Base-by-base conservation (phyloP, 164 flowering plant species). In the Liquidambar formosana region DNA sequence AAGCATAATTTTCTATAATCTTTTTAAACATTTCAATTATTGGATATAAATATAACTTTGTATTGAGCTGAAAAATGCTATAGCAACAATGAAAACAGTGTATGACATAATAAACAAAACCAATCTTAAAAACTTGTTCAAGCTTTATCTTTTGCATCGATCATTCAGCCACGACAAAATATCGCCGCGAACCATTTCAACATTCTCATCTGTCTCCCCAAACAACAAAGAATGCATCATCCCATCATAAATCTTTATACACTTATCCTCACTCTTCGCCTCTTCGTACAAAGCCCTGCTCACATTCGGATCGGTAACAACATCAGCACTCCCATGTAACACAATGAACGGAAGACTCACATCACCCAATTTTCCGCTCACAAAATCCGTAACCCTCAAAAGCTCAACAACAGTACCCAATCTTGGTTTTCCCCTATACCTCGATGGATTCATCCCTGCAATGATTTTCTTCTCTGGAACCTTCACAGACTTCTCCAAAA, bases 211-310 rank as follows among this genome's bases (percentile, higher is more conserved):
- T 8, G 93, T 82, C 73, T 94, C 98, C 16, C 98, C 98, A 70
- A 84, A 92, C 85, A 86, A 48, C 81, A 92, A 62, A 4, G 97
- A 94, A 79, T 92, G 97, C 96, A 89, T 57, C 96, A 94, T 92
- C 51, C 96, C 97, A 1, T 88, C 87, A 61, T 91, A 93, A 22
- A 89, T 85, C 87, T 66, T 87, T 1, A 93, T 65, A 12, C 67
- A 82, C 82, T 93, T 93, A 59, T 91, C 97, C 54, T 76, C 71
- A 38, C 98, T 88, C 65, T 70, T 79, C 0, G 98, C 89, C 28
- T 74, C 71, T 58, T 87, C 88, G 52, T 87, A 88, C 74, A 92
- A 67, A 23, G 75, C 80, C 41, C 79, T 70, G 57, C 98, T 94
- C 66, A 90, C 97, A 13, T 77, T 78, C 2, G 90, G 94, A 72